Percentiles rank a stretch among this genome's conserved stretches.
These are phyloP conservation scores for Fraxinus excelsior DNA, from an alignment of 257 asterid species.

Conservation along the genomic window DNA sequence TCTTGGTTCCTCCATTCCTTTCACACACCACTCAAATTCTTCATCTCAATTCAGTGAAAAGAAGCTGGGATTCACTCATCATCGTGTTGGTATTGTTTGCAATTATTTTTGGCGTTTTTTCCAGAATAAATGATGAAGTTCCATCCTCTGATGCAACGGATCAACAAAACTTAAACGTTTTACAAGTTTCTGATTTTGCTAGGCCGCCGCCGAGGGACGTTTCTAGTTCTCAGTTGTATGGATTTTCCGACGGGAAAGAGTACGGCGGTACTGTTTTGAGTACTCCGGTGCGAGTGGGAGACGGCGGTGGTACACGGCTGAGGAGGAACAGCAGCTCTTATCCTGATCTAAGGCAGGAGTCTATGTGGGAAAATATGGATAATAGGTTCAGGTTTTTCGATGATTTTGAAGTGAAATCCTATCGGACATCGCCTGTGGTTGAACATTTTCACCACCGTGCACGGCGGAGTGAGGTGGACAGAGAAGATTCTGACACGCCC, in stretches of 20 bases:
- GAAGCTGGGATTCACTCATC: conserved; percentile 72
- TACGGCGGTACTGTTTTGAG: conserved; percentile 15
- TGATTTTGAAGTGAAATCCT: conserved; percentile 61
- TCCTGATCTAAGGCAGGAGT: conserved; percentile 71
- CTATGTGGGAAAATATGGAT: conserved; percentile 49
- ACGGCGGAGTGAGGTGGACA: conserved; percentile 28
- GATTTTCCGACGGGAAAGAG: conserved; percentile 37
- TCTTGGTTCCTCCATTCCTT: conserved; percentile 60
- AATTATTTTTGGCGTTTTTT: conserved; percentile 72
- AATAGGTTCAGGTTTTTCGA: conserved; percentile 48
- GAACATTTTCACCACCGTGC: conserved; percentile 27
- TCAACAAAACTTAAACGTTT: conserved; percentile 2
- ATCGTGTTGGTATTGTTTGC: conserved; percentile 66
- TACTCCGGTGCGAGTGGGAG: not conserved
- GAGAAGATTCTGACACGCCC: conserved; percentile 27
- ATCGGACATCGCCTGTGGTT: conserved; percentile 37
- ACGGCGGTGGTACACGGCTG: conserved; percentile 40
- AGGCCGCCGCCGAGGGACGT: conserved; percentile 18
- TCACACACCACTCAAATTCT: conserved; percentile 53
- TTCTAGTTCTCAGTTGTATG: conserved; percentile 39
- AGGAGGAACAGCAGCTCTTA: conserved; percentile 75
- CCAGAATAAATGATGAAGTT: conserved; percentile 61
- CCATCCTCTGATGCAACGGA: conserved; percentile 19
- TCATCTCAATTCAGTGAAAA: conserved; percentile 66
- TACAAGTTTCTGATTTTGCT: conserved; percentile 24